Percentiles rank a stretch among this genome's conserved stretches.
These are phyloP conservation scores for Neofusicoccum parvum DNA, from an alignment of 2,329 filamentous ascomycete genomes.

Conservation along the genomic window DNA sequence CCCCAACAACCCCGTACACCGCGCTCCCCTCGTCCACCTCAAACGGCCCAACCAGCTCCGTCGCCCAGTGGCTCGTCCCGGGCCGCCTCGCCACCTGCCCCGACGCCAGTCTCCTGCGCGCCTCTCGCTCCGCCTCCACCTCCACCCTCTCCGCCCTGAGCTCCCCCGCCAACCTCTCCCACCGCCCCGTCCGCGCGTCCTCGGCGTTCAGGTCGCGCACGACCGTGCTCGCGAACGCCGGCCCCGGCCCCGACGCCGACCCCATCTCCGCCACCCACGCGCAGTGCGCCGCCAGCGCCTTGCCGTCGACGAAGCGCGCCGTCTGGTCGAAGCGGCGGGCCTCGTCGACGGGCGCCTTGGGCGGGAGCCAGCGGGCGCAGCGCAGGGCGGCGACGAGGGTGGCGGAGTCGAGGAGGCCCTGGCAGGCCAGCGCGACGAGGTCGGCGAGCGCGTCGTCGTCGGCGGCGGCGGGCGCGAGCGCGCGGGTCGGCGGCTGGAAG, in stretches of 20 bases:
- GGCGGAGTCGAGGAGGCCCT: slow-evolving; percentile 25
- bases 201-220: background rate
- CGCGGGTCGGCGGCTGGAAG: background rate
- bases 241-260: background rate
- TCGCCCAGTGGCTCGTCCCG: no score
- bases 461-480: background rate
- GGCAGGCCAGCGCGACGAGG: background rate
- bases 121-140: background rate
- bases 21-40: no score
- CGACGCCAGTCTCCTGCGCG: no score
- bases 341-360: background rate
- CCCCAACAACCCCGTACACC: no score
- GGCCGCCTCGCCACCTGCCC: no score
- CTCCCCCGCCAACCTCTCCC: background rate
- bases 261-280: background rate
- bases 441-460: background rate
- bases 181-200: background rate
- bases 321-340: background rate
- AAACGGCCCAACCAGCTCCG: no score
- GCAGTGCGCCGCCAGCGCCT: background rate
- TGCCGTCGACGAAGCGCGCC: background rate
- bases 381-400: slow-evolving; percentile 26
- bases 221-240: background rate
- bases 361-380: background rate
- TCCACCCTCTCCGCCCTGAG: background rate